A percentile compares a stretch with the other conserved stretches of the same genome.
Conservation (phyloP, 2,329 filamentous ascomycete species). For the Cercospora sp. region DNA sequence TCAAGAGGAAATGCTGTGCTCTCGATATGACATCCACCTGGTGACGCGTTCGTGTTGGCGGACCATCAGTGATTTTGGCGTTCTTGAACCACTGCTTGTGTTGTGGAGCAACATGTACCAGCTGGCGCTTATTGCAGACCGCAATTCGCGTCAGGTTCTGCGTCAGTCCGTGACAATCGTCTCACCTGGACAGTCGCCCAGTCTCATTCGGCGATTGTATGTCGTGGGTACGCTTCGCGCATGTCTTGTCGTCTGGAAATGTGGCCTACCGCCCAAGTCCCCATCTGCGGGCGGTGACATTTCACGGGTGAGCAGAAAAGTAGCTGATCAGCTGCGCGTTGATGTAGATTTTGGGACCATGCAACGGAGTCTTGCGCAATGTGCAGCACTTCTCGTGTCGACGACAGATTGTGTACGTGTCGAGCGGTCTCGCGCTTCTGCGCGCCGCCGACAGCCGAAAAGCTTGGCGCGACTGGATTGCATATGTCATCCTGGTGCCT, state of each 20-base stretch:
- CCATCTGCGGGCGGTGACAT: no score
- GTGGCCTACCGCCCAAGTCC: not conserved
- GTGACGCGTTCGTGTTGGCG: not conserved
- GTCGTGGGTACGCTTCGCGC: not conserved
- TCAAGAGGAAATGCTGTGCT: not conserved
- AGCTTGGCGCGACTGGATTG: not conserved
- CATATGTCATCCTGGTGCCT: conserved; percentile 10
- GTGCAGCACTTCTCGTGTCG: not conserved
- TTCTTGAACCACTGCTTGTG: not conserved
- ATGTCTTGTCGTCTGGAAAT: not conserved
- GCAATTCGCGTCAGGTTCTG: not conserved
- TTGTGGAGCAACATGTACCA: not conserved
- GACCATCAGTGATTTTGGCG: not conserved
- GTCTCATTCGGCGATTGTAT: not conserved
- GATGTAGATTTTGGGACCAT: no score
- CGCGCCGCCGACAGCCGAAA: not conserved
- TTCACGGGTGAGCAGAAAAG: not conserved
- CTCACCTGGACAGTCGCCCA: not conserved
- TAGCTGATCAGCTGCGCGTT: not conserved
- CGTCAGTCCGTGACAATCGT: not conserved
- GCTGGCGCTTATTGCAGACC: not conserved
- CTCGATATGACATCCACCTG: not conserved
- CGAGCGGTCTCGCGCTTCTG: not conserved
- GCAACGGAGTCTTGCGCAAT: not conserved
- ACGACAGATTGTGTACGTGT: not conserved